Conservation (phyloP, 305 asterid species). For the Rubia peregrina region DNA sequence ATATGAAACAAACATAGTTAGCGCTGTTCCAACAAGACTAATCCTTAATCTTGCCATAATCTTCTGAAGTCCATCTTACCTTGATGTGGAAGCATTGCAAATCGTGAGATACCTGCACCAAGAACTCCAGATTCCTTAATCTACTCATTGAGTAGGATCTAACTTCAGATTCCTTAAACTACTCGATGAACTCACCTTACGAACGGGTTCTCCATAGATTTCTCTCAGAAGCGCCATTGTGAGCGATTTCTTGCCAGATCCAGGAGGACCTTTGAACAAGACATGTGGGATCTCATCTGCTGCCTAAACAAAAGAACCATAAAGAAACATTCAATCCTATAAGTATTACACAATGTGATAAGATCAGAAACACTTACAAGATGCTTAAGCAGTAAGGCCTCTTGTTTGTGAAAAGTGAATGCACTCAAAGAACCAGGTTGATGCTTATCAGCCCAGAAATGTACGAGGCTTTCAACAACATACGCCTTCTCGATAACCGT, state of each 20-base stretch:
- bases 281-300: slow-evolving; percentile 48
- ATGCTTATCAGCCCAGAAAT: slow-evolving; percentile 78
- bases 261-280: slow-evolving; percentile 67
- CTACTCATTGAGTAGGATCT: background rate
- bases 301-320: slow-evolving; percentile 28
- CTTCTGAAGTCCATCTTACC: slow-evolving; percentile 34
- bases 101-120: slow-evolving; percentile 71
- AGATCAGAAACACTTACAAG: slow-evolving; percentile 37
- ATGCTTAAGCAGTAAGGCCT: slow-evolving; percentile 56
- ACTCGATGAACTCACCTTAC: slow-evolving; percentile 40
- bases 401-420: slow-evolving; percentile 65
- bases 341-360: background rate
- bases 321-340: background rate
- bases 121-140: slow-evolving; percentile 6
- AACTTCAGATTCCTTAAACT: background rate
- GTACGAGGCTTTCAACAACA: slow-evolving; percentile 64
- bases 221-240: slow-evolving; percentile 64
- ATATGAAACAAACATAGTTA: background rate
- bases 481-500: slow-evolving; percentile 58
- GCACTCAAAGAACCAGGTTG: slow-evolving; percentile 51
- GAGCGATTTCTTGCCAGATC: slow-evolving; percentile 71
- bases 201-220: slow-evolving; percentile 59
- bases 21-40: background rate
- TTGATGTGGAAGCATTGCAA: slow-evolving; percentile 53
- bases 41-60: background rate